Base-by-base conservation (phyloP, 441 rosid species). In the Raphanus hybrid region DNA sequence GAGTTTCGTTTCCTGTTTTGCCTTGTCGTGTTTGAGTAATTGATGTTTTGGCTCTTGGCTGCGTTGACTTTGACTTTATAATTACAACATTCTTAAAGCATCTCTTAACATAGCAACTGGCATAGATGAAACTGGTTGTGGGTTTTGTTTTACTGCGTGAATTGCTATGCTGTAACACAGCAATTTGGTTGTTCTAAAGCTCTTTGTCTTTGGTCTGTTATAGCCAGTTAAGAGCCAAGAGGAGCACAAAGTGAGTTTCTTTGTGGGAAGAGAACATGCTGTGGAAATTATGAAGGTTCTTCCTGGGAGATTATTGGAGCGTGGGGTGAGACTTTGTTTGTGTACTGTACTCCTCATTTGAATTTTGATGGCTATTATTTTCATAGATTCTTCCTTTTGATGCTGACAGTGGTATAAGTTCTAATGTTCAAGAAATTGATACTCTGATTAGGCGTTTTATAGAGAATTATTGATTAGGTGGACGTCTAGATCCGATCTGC, bases 161-260 rank as follows among this genome's bases (percentile, higher is more conserved):
- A 37, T 55, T 66, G 26, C 35, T 20, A n/a, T 35, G 60, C 63
- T 72, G 60, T 9, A 37, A 37, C 70, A 50, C 66, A 34, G 69
- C 64, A 48, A 9, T 72, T 50, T 65, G 63, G 63, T 16, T 1
- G 20, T 34, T 71, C 34, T 48, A 26, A 66, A 66, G 73, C 8
- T 37, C 55, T n/a, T 16, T 29, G 20, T 2, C n/a, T 58, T 23
- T 59, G 2, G 60, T 57, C 35, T 61, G 10, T 50, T 87, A 78
- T 75, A 90, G 94, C 74, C 86, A 18, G 84, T 69, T 9, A 87
- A 86, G 54, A 87, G 86, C 79, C 91, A 87, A 82, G 82, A 89
- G 37, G 80, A 82, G 5, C 87, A 84, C 84, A 88, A 88, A 78
- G 84, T 90, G 64, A 90, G 94, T 85, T 90, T 88, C 73, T 85